phyloP scores from a whole-genome alignment of 352 stramenopile genomes.

The Peronosclerospora sorghi region DNA sequence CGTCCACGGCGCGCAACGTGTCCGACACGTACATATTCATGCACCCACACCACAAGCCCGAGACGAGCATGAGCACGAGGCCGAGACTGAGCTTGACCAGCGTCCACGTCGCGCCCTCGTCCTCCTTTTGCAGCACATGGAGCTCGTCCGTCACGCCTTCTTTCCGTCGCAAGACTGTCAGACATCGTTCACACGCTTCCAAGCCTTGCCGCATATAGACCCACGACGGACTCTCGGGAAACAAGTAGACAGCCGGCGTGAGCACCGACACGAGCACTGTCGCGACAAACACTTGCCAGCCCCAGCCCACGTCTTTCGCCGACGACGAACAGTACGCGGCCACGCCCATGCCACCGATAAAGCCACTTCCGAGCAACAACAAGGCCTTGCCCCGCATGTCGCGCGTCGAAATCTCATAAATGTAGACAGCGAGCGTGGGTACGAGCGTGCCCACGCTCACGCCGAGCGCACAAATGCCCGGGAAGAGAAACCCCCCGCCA shows the following conservation, averaged over 20 bases:
- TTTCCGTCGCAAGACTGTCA: conserved; percentile 67
- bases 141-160: conserved; percentile 64
- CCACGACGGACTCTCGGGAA: conserved; percentile 80
- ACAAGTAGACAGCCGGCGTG: conserved; percentile 75
- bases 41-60: conserved; percentile 43
- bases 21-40: conserved; percentile 71
- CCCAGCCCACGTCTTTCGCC: conserved; percentile 65
- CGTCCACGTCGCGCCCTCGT: conserved; percentile 50
- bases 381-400: conserved; percentile 78
- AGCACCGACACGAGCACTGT: conserved; percentile 69
- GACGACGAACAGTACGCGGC: conserved; percentile 60
- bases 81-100: conserved; percentile 61
- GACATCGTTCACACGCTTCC: conserved; percentile 58
- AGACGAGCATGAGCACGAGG: conserved; percentile 60
- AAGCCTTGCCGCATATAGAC: conserved; percentile 68
- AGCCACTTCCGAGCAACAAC: conserved; percentile 59
- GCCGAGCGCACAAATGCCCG: conserved; percentile 53
- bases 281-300: conserved; percentile 78
- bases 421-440: conserved; percentile 70
- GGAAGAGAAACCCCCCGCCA: conserved; percentile 45
- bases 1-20: conserved; percentile 41
- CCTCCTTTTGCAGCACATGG: conserved; percentile 64
- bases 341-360: conserved; percentile 50
- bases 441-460: conserved; percentile 49
- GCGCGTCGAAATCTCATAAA: conserved; percentile 78